phyloP scores from a whole-genome alignment of 768 basidiomycete species.

The Tylopilus sp. region DNA sequence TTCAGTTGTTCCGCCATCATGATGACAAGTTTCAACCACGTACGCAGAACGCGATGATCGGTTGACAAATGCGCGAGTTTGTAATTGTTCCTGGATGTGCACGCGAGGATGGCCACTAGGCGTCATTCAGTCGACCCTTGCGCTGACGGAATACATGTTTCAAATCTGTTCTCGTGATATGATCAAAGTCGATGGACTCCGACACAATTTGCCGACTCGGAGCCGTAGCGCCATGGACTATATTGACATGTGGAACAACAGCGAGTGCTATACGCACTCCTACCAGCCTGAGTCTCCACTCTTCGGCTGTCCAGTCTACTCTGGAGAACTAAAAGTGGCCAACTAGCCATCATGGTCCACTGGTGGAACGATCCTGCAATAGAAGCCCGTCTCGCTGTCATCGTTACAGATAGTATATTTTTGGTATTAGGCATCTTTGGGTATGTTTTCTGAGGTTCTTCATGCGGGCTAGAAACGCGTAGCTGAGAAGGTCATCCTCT shows the following conservation, averaged over 20 bases:
- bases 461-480: not conserved
- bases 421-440: slow-evolving; percentile 17
- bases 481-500: not conserved
- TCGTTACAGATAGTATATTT: slow-evolving; percentile 5
- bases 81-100: no score
- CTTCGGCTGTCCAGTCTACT: not conserved
- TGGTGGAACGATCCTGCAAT: slow-evolving; percentile 17
- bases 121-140: no score
- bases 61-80: no score
- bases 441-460: slow-evolving; percentile 8
- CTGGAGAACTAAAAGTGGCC: no score
- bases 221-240: no score
- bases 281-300: not conserved
- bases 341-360: slow-evolving; percentile 10
- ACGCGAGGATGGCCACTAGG: not conserved
- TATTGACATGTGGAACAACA: not conserved
- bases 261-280: not conserved
- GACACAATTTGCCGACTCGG: not conserved
- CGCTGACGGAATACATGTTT: not conserved
- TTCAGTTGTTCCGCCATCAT: no score
- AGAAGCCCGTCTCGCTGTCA: not conserved
- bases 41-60: not conserved
- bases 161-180: not conserved
- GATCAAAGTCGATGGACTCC: not conserved
- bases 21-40: no score